phyloP scores from a whole-genome alignment of 306 rosid species.

The Lagenaria siceraria region DNA sequence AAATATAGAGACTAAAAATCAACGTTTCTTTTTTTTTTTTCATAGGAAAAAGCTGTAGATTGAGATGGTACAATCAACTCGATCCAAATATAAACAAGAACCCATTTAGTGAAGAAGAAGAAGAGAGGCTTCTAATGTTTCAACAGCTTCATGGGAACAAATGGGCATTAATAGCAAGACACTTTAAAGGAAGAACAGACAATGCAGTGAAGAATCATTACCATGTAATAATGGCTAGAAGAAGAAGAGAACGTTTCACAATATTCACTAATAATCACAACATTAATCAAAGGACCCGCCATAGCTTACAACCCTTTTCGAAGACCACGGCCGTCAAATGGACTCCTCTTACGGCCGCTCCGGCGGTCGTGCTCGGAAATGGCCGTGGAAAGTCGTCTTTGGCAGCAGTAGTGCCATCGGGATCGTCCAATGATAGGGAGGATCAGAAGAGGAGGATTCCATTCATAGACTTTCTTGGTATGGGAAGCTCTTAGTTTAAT shows the following conservation, averaged over 20 bases:
- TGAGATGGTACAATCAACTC: conserved; percentile 67
- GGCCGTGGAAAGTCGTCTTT: background rate
- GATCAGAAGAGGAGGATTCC: background rate
- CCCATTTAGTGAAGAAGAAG: conserved; percentile 43
- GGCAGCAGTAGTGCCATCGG: background rate
- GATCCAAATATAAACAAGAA: conserved; percentile 43
- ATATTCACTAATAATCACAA: background rate
- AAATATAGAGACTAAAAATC: too few relatives aligned
- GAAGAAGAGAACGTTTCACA: conserved; percentile 27
- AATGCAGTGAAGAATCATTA: conserved; percentile 54
- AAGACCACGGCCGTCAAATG: background rate
- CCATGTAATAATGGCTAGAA: conserved; percentile 51
- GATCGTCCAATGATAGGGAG: background rate
- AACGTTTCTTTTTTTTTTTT: too few relatives aligned
- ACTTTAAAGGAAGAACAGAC: conserved; percentile 47
- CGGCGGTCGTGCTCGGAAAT: background rate
- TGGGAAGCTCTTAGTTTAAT: conserved; percentile 10
- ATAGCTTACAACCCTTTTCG: background rate
- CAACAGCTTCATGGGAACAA: conserved; percentile 49
- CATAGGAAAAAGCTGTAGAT: conserved; percentile 49
- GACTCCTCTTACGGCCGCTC: background rate
- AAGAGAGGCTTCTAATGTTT: conserved; percentile 31
- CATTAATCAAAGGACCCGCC: background rate
- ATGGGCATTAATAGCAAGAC: conserved; percentile 49
- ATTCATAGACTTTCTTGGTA: conserved; percentile 10